These are phyloP conservation scores for Acmispon strigosus DNA, from an alignment of 306 rosid genomes.

Conservation along the genomic window DNA sequence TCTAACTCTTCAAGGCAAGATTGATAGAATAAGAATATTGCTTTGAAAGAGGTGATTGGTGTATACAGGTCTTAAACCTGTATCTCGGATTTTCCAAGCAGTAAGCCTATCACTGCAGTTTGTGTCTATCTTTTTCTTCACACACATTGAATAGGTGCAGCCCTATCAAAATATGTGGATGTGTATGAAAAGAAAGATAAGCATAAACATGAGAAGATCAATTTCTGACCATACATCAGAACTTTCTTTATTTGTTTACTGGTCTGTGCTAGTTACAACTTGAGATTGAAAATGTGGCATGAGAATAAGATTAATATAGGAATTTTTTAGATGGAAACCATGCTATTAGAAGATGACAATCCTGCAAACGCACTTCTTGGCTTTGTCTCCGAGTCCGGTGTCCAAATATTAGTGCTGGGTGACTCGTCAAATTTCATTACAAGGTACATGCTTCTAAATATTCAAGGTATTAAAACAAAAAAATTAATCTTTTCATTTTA, in stretches of 20 bases:
- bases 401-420: slow-evolving; percentile 64
- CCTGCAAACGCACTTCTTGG: slow-evolving; percentile 69
- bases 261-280: neutral
- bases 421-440: slow-evolving; percentile 52
- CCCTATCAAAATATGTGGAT: too few species aligned
- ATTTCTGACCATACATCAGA: neutral
- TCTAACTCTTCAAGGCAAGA: neutral
- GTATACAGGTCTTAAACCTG: neutral
- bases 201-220: too few species aligned
- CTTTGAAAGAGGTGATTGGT: neutral
- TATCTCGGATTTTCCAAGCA: neutral
- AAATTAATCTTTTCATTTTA: neutral
- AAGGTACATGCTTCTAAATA: slow-evolving; percentile 35
- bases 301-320: slow-evolving; percentile 13
- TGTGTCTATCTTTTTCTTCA: too few species aligned
- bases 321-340: slow-evolving; percentile 59
- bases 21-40: neutral
- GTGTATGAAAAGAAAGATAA: too few species aligned
- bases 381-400: slow-evolving; percentile 48
- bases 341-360: slow-evolving; percentile 71
- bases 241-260: neutral
- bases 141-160: too few species aligned
- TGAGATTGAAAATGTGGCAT: neutral
- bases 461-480: neutral
- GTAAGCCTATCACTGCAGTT: too few species aligned